phyloP scores from a whole-genome alignment of 129 eudicot genomes.

The Apium graveolens region DNA sequence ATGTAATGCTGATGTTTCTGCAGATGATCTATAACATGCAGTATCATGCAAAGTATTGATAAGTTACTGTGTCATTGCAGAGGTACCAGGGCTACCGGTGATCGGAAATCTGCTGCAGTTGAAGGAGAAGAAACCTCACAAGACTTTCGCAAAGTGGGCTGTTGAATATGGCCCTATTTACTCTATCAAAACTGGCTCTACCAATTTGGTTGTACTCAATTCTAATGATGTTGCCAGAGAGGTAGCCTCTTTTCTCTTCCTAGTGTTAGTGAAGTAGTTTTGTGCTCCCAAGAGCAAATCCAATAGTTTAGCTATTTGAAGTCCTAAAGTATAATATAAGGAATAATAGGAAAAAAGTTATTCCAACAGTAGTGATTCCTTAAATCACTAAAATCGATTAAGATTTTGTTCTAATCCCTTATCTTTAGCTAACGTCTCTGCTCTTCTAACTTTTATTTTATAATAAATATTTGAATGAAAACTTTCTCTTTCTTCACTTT shows the following conservation, averaged over 20 bases:
- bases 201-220: constrained; percentile 62
- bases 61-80: constrained; percentile 20
- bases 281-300: not conserved
- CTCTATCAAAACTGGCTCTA: constrained; percentile 67
- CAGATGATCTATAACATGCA: not conserved
- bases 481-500: no score
- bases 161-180: constrained; percentile 79
- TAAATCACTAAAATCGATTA: no score
- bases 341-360: no score
- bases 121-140: constrained; percentile 91
- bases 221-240: constrained; percentile 65
- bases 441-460: no score
- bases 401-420: no score
- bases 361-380: no score
- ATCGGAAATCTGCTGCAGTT: constrained; percentile 79
- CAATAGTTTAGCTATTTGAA: no score
- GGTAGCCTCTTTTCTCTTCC: constrained; percentile 29
- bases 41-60: not conserved
- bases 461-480: no score
- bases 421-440: no score
- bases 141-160: constrained; percentile 77
- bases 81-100: constrained; percentile 73
- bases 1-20: not conserved
- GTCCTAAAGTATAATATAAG: no score
- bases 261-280: not conserved